phyloP scores from a whole-genome alignment of 768 basidiomycete genomes.

The Leccinum variicolor region DNA sequence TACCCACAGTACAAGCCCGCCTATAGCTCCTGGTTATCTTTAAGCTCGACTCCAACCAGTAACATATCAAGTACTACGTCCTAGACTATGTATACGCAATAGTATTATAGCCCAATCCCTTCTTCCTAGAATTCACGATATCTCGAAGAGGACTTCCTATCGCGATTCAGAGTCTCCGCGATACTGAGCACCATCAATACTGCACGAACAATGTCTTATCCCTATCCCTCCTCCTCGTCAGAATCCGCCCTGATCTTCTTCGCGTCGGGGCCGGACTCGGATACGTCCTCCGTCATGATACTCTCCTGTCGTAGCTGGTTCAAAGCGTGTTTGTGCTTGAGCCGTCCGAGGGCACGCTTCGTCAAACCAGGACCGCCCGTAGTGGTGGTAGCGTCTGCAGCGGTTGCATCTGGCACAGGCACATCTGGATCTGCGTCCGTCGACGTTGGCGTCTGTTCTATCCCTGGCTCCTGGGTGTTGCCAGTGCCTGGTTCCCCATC shows the following conservation, averaged over 20 bases:
- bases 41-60: no score
- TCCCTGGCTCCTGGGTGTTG: slow-evolving; percentile 31
- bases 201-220: background rate
- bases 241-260: slow-evolving; percentile 21
- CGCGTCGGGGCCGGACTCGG: background rate
- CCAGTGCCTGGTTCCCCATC: slow-evolving; percentile 39
- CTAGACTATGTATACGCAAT: no score
- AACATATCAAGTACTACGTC: no score
- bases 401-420: slow-evolving; percentile 10
- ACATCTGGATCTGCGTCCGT: background rate
- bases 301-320: slow-evolving; percentile 20
- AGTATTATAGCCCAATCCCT: no score
- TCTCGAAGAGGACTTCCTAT: no score
- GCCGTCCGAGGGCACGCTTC: slow-evolving; percentile 45
- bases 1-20: no score
- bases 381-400: background rate
- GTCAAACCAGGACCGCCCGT: slow-evolving; percentile 27
- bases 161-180: no score
- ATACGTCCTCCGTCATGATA: slow-evolving; percentile 1
- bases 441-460: background rate
- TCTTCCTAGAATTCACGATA: no score
- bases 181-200: background rate
- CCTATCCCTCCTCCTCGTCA: background rate
- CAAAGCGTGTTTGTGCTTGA: slow-evolving; percentile 51
- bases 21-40: no score